A percentile compares a stretch with the other conserved stretches of the same genome.
Conservation (phyloP, 345 rosid genomes). For the Syzygium aromaticum region DNA sequence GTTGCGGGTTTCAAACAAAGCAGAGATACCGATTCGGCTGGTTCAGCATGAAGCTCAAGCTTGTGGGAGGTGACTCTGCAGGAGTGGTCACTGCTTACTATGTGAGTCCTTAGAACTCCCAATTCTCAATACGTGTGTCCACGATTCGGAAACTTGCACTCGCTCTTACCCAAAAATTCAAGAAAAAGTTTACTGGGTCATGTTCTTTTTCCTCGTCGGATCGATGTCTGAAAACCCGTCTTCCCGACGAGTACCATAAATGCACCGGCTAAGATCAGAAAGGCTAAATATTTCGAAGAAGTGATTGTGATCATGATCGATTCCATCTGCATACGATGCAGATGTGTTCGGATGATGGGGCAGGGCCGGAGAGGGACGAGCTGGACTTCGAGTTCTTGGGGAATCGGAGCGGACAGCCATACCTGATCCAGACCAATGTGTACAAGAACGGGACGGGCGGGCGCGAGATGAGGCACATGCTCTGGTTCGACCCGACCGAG, state of each 20-base stretch:
- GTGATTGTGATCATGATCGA: not conserved
- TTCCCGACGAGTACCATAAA: not conserved
- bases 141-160: not conserved
- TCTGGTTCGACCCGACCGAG: constrained; percentile 94
- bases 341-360: constrained; percentile 95
- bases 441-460: constrained; percentile 83
- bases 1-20: constrained; percentile 95
- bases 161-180: not conserved
- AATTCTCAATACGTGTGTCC: not conserved
- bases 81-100: constrained; percentile 97
- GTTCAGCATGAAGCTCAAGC: constrained; percentile 96
- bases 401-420: constrained; percentile 82
- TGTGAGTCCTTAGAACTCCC: constrained; percentile 16
- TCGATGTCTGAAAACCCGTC: not conserved
- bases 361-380: constrained; percentile 94
- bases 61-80: constrained; percentile 95
- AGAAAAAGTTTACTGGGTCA: not conserved
- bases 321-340: constrained; percentile 10
- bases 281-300: not conserved
- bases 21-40: constrained; percentile 91
- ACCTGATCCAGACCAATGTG: constrained; percentile 81
- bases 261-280: not conserved
- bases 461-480: constrained; percentile 89
- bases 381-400: constrained; percentile 94
- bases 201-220: not conserved